These are phyloP conservation scores for Lupinus albus DNA, from an alignment of 306 rosid species.

Conservation along the genomic window DNA sequence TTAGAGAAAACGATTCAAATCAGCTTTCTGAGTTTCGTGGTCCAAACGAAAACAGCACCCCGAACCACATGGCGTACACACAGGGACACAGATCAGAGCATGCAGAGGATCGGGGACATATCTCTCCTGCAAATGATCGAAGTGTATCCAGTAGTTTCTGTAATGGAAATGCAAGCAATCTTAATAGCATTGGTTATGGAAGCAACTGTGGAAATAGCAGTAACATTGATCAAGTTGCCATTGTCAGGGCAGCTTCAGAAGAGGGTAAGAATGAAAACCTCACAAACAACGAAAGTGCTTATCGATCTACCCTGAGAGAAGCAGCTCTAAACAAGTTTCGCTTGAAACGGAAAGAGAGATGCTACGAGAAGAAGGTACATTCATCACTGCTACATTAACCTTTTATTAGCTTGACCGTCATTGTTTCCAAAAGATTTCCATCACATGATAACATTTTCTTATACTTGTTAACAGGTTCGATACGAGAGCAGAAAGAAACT, in stretches of 20 bases:
- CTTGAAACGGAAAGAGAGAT: conserved; percentile 89
- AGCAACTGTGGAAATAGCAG: conserved; percentile 78
- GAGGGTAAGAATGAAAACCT: conserved; percentile 71
- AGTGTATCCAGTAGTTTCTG: conserved; percentile 74
- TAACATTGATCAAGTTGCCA: conserved; percentile 57
- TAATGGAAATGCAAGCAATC: conserved; percentile 64
- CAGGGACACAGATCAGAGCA: conserved; percentile 58
- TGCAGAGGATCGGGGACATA: conserved; percentile 60
- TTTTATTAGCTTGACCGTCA: conserved; percentile 7
- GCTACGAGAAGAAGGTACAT: conserved; percentile 92
- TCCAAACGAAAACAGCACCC: conserved; percentile 43
- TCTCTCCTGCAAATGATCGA: conserved; percentile 70
- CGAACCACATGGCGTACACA: conserved; percentile 45
- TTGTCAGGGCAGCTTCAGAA: conserved; percentile 56
- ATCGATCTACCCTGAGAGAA: conserved; percentile 73
- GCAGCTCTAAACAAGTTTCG: conserved; percentile 90
- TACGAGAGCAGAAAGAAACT: conserved; percentile 98
- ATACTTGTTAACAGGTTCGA: conserved; percentile 66
- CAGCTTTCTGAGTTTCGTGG: conserved; percentile 42
- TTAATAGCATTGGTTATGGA: conserved; percentile 68
- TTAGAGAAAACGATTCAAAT: conserved; percentile 54
- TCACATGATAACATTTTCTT: conserved; percentile 38
- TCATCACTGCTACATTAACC: neutral
- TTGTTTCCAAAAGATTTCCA: conserved; percentile 1
- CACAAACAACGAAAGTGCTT: conserved; percentile 47